Base-by-base conservation (phyloP, 2,329 filamentous ascomycete species). In the Calonectria multiphialidica region DNA sequence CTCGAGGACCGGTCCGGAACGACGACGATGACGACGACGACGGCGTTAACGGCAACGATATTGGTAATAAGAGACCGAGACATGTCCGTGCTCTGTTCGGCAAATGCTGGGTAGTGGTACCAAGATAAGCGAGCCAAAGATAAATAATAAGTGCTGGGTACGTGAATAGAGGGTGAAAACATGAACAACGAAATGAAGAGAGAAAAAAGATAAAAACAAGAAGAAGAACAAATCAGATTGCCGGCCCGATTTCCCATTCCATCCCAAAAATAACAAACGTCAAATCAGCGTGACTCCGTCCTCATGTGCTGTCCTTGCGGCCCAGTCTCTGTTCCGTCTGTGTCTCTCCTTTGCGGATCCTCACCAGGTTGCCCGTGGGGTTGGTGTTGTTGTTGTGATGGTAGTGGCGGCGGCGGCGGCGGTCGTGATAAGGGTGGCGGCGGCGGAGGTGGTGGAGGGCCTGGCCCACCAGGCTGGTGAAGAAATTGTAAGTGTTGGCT, bases 231-330 rank as follows among this genome's bases (percentile, higher is more conserved):
- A 42, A 37, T n/a, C 35, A 62, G 47, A 42, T 67, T 47, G 53
- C 64, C 57, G 25, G 40, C 69, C 69, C 47, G 25, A 12, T 40
- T 53, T 55, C 33, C 45, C 35, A 37, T 62, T 35, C 18, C 42
- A 13, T 49, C 47, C 47, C 33, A 28, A 30, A 30, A 49, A 45
- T 37, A 49, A 64, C 28, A 59, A 40, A 66, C 40, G 23, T 18
- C 47, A 55, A 65, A 33, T 71, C 47, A 71, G 16, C 50, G 69
- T 67, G 69, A 71, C 69, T 71, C 69, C 64, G 69, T 67, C 64
- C 57, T 67, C 69, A 64, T 57, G 30, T 71, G 69, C 64, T 62
- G 64, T 67, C 69, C 69, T 71, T 71, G 69, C 69, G 69, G 69
- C 55, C 64, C 47, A 57, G 69, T 71, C 64, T 71, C 69, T 71